phyloP scores from a whole-genome alignment of 2,329 filamentous ascomycete species.

The Fusarium metavorans region DNA sequence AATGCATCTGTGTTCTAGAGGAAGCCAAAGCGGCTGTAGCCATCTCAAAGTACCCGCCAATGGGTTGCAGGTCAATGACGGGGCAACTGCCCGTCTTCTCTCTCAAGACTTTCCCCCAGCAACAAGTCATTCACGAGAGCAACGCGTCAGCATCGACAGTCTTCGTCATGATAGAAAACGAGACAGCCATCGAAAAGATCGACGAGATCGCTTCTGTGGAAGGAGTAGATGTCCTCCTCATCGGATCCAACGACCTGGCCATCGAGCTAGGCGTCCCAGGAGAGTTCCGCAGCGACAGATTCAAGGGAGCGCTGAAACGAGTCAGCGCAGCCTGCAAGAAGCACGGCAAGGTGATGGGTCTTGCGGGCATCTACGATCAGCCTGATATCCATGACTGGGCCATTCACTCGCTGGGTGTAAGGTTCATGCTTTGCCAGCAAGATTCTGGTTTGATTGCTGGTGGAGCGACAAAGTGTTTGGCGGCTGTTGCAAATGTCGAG shows the following conservation, averaged over 20 bases:
- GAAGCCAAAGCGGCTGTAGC: slow-evolving; percentile 56
- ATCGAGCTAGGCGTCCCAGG: slow-evolving; percentile 24
- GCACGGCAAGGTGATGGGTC: slow-evolving; percentile 22
- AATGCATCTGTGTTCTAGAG: slow-evolving; percentile 42
- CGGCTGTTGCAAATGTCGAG: neutral
- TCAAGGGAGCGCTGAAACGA: slow-evolving; percentile 8
- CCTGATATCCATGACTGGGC: slow-evolving; percentile 24
- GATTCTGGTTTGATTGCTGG: slow-evolving; percentile 21
- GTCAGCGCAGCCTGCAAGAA: slow-evolving; percentile 23
- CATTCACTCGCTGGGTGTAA: slow-evolving; percentile 17
- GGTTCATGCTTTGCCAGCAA: slow-evolving; percentile 24
- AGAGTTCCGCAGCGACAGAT: slow-evolving; percentile 18
- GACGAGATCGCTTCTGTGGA: slow-evolving; percentile 47
- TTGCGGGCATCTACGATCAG: slow-evolving; percentile 26
- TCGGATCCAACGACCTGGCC: slow-evolving; percentile 49
- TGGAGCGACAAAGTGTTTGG: slow-evolving; percentile 1
- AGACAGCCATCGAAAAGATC: slow-evolving; percentile 36
- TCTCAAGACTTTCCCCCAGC: slow-evolving; percentile 7
- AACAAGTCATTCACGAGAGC: slow-evolving; percentile 4
- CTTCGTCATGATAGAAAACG: slow-evolving; percentile 45
- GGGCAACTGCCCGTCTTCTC: slow-evolving; percentile 39
- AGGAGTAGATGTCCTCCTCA: slow-evolving; percentile 47
- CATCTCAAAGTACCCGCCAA: slow-evolving; percentile 47
- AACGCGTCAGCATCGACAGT: slow-evolving; percentile 40
- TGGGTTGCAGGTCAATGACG: slow-evolving; percentile 41